Base-by-base conservation (phyloP, 495 filamentous ascomycete species). In the Bacidia rubella region DNA sequence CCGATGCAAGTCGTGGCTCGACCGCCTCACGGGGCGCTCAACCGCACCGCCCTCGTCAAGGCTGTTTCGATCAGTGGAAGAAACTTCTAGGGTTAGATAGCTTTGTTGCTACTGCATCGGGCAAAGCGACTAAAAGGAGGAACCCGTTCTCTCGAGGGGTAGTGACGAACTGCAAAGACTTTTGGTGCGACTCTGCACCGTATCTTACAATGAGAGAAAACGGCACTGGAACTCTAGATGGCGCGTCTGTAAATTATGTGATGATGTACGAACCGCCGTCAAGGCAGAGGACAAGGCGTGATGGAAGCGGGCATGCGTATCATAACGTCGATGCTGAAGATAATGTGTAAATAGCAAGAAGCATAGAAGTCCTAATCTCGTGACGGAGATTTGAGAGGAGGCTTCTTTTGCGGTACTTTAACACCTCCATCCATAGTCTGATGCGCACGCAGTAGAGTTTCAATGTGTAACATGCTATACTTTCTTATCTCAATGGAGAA, bases 181-280 rank as follows among this genome's bases (percentile, higher is more conserved):
- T 98, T 66, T 98, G 87, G 86, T 87, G 86, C 59, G 92, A 96
- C 62, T 78, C 85, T 0, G 79, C 83, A 17, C 89, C 92, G 7
- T 60, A 93, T 26, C 88, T 96, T 66, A 80, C 85, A 32, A 74
- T 73, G 52, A 76, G 85, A 26, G 76, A 84, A 55, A 80, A 76
- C 50, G 90, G 89, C 3, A 72, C 76, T 23, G 62, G 57, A 12
- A 72, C 87, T 67, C 66, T 98, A 3, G 87, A 79, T 11, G 90
- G 92, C 12, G 76, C 85, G 57, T 59, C 71, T 15, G 77, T 98
- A 50, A 86, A 95, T 65, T 98, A 95, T 65, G 83, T 86, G 20
- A 78, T 75, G 32, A 80, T 97, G 74, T 98, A 94, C 68, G 90
- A 95, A 61, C 77, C 79, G 3, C 92, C 90, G 4, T 63, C 71